Conservation (phyloP, 805 yeast species). For the Wickerhamomyces chambardii region DNA sequence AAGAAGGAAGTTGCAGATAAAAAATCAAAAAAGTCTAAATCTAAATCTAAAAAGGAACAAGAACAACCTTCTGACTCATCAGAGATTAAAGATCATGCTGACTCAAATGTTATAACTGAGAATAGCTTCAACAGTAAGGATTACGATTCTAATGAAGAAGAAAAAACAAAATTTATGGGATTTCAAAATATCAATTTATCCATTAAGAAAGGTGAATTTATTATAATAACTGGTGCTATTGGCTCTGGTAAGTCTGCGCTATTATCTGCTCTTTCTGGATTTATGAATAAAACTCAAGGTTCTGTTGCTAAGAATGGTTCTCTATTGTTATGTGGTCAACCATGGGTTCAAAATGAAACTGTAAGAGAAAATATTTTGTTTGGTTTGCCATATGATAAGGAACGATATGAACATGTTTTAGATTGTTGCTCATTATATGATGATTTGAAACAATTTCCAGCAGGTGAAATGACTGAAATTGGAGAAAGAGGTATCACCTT, state of each 20-base stretch:
- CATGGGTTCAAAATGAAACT: conserved; percentile 75
- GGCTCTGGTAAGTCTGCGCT: conserved; percentile 76
- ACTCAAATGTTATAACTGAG: not conserved
- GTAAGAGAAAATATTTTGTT: conserved; percentile 58
- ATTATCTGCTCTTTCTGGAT: conserved; percentile 56
- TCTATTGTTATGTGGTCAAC: conserved; percentile 38
- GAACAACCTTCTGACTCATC: conserved; percentile 1
- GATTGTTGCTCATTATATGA: conserved; percentile 49
- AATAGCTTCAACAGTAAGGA: no score
- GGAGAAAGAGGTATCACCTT: conserved; percentile 74
- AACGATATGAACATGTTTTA: conserved; percentile 40
- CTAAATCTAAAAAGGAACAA: no score
- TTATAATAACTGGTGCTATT: conserved; percentile 68
- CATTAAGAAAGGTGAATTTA: conserved; percentile 51
- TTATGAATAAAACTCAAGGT: conserved; percentile 51
- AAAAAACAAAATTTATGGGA: conserved; percentile 30
- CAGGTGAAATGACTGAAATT: conserved; percentile 62
- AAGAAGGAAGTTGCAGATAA: conserved; percentile 3
- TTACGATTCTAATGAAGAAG: not conserved
- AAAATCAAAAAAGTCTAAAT: no score
- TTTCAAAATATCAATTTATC: conserved; percentile 35
- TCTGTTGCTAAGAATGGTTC: conserved; percentile 36
- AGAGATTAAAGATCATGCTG: not conserved
- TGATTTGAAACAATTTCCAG: conserved; percentile 53
- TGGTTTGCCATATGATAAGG: conserved; percentile 41